Percentiles rank a stretch among this genome's conserved stretches.
phyloP scores from a whole-genome alignment of 495 filamentous ascomycete genomes.

The Penicillium arizonense region DNA sequence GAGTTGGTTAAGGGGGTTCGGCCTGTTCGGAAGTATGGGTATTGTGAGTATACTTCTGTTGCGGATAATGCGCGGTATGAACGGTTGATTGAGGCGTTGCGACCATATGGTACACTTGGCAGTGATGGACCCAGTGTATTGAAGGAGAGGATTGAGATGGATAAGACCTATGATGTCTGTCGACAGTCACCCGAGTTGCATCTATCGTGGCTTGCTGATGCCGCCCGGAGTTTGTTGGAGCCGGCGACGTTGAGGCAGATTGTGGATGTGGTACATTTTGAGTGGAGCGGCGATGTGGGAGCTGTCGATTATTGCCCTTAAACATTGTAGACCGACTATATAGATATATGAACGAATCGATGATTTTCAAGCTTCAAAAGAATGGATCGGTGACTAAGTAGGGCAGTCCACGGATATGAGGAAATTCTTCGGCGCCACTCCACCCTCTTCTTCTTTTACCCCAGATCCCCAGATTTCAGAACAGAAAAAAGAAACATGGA shows the following conservation, averaged over 20 bases:
- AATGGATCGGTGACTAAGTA: conserved; percentile 18
- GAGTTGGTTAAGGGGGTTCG: conserved; percentile 11
- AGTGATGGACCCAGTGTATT: conserved; percentile 1
- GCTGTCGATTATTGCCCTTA: conserved; percentile 20
- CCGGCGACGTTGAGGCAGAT: conserved; percentile 18
- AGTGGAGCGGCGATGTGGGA: conserved; percentile 18
- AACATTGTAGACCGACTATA: not conserved
- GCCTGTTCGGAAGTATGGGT: not conserved
- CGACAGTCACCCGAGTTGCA: conserved; percentile 5
- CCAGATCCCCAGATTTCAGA: conserved; percentile 9
- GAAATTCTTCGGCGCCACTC: conserved; percentile 4
- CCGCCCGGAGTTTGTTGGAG: conserved; percentile 17
- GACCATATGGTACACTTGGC: conserved; percentile 17
- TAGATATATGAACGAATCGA: too few species aligned
- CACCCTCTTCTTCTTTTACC: conserved; percentile 11
- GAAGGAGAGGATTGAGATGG: conserved; percentile 17
- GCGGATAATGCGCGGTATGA: conserved; percentile 5
- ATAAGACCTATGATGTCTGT: conserved; percentile 11
- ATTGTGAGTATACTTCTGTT: conserved; percentile 9
- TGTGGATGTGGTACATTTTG: conserved; percentile 25
- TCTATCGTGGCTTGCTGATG: conserved; percentile 28
- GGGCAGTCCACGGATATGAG: not conserved
- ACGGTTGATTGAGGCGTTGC: conserved; percentile 11
- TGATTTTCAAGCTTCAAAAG: not conserved
- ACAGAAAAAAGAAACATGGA: conserved; percentile 9